phyloP scores from a whole-genome alignment of 768 basidiomycete species.

The Termitomyces sp. region DNA sequence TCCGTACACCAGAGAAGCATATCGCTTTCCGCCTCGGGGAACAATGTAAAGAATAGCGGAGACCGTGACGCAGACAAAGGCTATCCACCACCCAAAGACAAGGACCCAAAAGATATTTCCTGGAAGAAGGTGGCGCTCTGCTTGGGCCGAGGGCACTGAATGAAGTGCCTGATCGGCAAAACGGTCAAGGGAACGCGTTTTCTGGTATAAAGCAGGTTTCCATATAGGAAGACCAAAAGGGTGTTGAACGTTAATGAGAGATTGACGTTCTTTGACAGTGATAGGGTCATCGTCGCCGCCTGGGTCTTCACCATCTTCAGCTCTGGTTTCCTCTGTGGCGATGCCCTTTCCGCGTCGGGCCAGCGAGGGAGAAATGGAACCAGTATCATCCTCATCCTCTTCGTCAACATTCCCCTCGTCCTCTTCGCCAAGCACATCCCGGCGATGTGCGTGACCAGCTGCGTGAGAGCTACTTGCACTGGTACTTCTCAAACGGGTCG shows the following conservation, averaged over 20 bases:
- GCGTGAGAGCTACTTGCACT: conserved; percentile 61
- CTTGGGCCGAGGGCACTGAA: conserved; percentile 87
- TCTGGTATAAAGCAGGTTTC: conserved; percentile 99
- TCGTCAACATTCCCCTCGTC: conserved; percentile 44
- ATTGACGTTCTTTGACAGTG: conserved; percentile 93
- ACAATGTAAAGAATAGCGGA: conserved; percentile 69
- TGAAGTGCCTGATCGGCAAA: conserved; percentile 95
- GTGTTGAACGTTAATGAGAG: conserved; percentile 98
- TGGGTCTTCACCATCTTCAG: conserved; percentile 39
- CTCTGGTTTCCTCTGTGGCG: conserved; percentile 36
- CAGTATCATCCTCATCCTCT: conserved; percentile 32
- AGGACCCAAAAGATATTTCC: conserved; percentile 94
- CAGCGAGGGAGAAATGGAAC: conserved; percentile 12
- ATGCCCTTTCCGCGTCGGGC: conserved; percentile 44
- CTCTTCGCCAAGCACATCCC: conserved; percentile 49
- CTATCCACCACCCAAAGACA: conserved; percentile 93
- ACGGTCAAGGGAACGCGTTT: conserved; percentile 93
- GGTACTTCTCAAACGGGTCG: conserved; percentile 54
- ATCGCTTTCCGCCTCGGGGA: conserved; percentile 80
- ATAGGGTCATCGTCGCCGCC: conserved; percentile 75
- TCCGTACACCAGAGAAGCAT: conserved; percentile 84
- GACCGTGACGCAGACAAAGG: conserved; percentile 64
- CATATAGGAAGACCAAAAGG: conserved; percentile 99
- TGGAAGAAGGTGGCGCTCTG: conserved; percentile 88
- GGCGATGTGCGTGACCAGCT: conserved; percentile 39